Evolutionary conservation across 306 rosid species (phyloP).

Genomic region (Nissolia schottii): DNA sequence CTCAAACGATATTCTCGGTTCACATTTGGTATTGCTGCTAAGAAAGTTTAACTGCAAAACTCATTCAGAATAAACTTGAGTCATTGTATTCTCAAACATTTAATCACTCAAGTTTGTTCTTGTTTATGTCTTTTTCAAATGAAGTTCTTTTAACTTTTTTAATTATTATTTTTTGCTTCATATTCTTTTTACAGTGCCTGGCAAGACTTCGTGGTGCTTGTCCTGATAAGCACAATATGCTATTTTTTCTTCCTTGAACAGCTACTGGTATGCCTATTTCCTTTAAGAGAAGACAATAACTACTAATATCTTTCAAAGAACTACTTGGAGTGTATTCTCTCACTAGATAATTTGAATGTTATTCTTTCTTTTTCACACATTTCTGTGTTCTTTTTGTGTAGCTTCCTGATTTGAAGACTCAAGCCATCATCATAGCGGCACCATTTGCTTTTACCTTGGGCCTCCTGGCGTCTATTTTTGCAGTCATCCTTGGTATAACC

Average conservation of each 20-base stretch:
- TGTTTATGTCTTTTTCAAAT: not conserved
- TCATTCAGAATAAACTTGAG: not conserved
- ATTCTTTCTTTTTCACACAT: not conserved
- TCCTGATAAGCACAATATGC: constrained; percentile 88
- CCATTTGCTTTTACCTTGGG: constrained; percentile 91
- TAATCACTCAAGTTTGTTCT: not conserved
- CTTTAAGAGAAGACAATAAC: constrained; percentile 14
- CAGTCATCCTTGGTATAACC: constrained; percentile 68
- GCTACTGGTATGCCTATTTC: constrained; percentile 75
- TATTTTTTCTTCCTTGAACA: constrained; percentile 98
- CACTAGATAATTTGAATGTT: not conserved
- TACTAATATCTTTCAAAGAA: not conserved
- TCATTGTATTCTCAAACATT: constrained; percentile 11
- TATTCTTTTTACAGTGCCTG: constrained; percentile 61
- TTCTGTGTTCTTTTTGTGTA: constrained; percentile 31
- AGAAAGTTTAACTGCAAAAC: not conserved
- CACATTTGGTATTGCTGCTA: not conserved
- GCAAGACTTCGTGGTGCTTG: constrained; percentile 97
- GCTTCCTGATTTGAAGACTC: constrained; percentile 83
- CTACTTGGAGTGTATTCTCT: not conserved
- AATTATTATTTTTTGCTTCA: not conserved
- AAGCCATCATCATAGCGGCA: constrained; percentile 72
- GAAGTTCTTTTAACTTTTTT: not conserved
- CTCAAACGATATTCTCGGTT: not conserved
- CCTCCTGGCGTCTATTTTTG: constrained; percentile 71